phyloP scores from a whole-genome alignment of 2,329 filamentous ascomycete species.

The Trichophyton benhamiae region DNA sequence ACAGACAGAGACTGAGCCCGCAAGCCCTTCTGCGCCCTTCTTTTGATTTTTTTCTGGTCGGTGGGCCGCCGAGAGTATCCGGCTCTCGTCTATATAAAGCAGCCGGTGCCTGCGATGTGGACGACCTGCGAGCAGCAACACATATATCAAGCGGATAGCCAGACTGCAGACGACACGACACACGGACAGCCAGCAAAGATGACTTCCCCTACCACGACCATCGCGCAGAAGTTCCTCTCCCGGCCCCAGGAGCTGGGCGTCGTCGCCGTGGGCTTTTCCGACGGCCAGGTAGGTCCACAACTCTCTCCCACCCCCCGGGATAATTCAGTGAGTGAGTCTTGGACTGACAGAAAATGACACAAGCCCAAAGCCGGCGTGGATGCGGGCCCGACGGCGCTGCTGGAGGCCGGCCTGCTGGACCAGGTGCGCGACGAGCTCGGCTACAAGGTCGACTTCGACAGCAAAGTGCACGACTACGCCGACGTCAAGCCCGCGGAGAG shows the following conservation, averaged over 20 bases:
- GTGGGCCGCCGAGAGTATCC: background rate
- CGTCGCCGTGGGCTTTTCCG: constrained; percentile 90
- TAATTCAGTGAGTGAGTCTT: background rate
- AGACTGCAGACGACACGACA: background rate
- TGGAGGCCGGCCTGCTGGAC: constrained; percentile 72
- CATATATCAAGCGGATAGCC: constrained; percentile 6
- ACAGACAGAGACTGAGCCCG: background rate
- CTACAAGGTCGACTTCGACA: constrained; percentile 77
- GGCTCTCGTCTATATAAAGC: background rate
- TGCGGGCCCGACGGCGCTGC: constrained; percentile 75
- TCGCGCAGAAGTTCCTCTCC: constrained; percentile 63
- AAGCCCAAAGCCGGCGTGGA: constrained; percentile 93
- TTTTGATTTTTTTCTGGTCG: background rate
- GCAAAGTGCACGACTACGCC: constrained; percentile 67
- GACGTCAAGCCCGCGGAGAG: constrained; percentile 51
- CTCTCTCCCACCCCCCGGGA: too few species aligned
- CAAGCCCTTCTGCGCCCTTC: background rate
- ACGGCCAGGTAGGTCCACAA: constrained; percentile 62
- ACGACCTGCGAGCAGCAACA: background rate
- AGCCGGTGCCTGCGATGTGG: background rate
- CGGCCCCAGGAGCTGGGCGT: constrained; percentile 71
- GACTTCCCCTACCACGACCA: constrained; percentile 43
- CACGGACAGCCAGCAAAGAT: constrained; percentile 22
- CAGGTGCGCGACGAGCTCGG: constrained; percentile 76
- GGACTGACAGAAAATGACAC: background rate